phyloP scores from a whole-genome alignment of 2,329 filamentous ascomycete genomes.

The Coniella vitis region DNA sequence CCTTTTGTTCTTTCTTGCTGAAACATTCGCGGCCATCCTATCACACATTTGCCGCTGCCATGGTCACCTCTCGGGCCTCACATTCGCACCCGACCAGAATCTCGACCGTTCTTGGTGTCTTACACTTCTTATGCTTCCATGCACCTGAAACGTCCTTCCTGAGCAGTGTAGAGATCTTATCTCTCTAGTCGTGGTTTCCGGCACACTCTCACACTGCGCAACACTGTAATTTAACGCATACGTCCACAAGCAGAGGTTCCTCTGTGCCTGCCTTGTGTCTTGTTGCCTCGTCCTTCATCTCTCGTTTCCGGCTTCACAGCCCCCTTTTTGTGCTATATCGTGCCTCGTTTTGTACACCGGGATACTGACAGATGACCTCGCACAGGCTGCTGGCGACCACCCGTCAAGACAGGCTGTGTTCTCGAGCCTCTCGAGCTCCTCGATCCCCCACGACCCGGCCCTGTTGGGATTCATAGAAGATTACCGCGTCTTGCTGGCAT shows the following conservation, averaged over 20 bases:
- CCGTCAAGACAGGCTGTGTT: constrained; percentile 18
- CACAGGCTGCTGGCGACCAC: constrained; percentile 23
- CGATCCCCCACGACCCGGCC: constrained; percentile 9
- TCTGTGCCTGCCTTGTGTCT: constrained; percentile 7
- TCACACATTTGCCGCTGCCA: constrained; percentile 6
- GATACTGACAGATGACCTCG: constrained; percentile 24
- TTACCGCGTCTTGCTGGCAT: constrained; percentile 14
- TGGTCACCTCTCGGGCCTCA: constrained; percentile 7
- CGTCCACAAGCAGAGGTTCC: constrained; percentile 5
- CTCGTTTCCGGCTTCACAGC: constrained; percentile 9
- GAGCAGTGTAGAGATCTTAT: background rate
- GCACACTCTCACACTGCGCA: constrained; percentile 2
- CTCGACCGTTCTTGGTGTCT: background rate
- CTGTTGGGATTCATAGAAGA: background rate
- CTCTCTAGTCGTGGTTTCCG: background rate
- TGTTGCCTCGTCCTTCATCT: background rate
- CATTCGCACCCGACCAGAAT: constrained; percentile 2
- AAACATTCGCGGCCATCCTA: constrained; percentile 13
- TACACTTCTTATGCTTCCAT: background rate
- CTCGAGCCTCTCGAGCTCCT: background rate
- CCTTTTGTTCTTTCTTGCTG: constrained; percentile 9
- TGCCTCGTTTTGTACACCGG: constrained; percentile 12
- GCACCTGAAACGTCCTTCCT: background rate
- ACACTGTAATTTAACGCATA: constrained; percentile 5
- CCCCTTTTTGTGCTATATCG: constrained; percentile 6